phyloP scores from a whole-genome alignment of 805 yeast species.

The Yarrowia divulgata region DNA sequence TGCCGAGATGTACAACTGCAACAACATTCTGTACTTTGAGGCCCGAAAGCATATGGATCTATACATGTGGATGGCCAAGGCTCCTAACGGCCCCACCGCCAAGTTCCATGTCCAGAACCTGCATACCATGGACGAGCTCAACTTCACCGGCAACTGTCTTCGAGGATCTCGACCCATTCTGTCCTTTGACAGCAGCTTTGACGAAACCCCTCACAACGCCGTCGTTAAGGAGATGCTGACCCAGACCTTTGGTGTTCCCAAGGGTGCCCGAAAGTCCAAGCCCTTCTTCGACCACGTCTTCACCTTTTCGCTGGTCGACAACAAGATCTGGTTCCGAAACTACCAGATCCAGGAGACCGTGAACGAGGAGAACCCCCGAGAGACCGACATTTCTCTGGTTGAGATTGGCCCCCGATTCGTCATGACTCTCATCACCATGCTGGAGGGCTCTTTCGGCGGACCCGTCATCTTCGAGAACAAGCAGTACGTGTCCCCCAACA shows the following conservation, averaged over 20 bases:
- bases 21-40: conserved; percentile 91
- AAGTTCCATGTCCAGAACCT: conserved; percentile 93
- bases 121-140: conserved; percentile 94
- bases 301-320: conserved; percentile 91
- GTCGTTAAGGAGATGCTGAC: conserved; percentile 82
- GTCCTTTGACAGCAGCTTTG: conserved; percentile 85
- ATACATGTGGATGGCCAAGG: conserved; percentile 92
- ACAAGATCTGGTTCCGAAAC: conserved; percentile 93
- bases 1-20: conserved; percentile 96
- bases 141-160: conserved; percentile 94
- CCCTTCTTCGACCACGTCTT: conserved; percentile 96
- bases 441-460: conserved; percentile 97
- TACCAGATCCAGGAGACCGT: conserved; percentile 82
- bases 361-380: conserved; percentile 55
- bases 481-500: conserved; percentile 95
- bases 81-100: conserved; percentile 97
- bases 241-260: conserved; percentile 94
- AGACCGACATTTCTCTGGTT: conserved; percentile 74
- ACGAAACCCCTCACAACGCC: conserved; percentile 67
- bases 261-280: conserved; percentile 86
- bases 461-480: conserved; percentile 97
- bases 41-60: conserved; percentile 95
- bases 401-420: conserved; percentile 98
- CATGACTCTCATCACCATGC: conserved; percentile 84
- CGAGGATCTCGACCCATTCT: conserved; percentile 94